Evolutionary conservation across 1,139 yeast genomes (phyloP).

Genomic region (Debaryomycetaceae sp.): DNA sequence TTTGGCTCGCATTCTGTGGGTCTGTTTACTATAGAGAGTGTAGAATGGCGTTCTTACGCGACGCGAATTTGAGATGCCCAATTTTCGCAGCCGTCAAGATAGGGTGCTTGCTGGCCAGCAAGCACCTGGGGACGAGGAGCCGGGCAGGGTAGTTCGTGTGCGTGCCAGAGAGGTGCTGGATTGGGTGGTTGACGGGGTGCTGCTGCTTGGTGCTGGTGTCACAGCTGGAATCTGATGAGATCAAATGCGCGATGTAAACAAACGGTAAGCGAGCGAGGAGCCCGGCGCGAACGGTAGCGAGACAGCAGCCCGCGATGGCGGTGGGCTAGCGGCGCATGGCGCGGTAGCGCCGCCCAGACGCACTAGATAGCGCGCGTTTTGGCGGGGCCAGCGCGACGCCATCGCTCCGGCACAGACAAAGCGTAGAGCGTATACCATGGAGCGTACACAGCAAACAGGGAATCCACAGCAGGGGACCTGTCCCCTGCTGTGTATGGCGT

Average conservation of each 20-base stretch:
- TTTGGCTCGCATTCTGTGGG: background rate
- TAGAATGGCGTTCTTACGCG: background rate
- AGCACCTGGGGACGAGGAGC: too few species aligned
- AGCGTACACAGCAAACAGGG: too few species aligned
- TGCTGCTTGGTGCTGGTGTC: too few species aligned
- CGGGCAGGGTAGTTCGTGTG: too few species aligned
- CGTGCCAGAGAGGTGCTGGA: too few species aligned
- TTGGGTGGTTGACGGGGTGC: too few species aligned
- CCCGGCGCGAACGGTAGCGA: background rate
- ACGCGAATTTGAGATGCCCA: background rate
- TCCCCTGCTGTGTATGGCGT: too few species aligned
- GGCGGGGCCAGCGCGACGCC: background rate
- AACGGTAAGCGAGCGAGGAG: background rate
- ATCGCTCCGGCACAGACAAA: too few species aligned
- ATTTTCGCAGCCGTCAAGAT: background rate
- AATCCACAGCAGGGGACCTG: too few species aligned
- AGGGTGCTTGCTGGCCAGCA: background rate
- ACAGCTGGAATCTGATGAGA: too few species aligned
- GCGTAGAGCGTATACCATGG: too few species aligned
- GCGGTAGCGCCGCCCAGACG: background rate
- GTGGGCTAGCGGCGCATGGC: background rate
- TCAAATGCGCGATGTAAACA: too few species aligned
- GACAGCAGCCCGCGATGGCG: background rate
- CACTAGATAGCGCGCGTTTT: background rate
- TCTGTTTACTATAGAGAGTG: background rate